Percentiles rank a stretch among this genome's conserved stretches.
phyloP scores from a whole-genome alignment of 768 basidiomycete genomes.

The Termitomyces sp. region DNA sequence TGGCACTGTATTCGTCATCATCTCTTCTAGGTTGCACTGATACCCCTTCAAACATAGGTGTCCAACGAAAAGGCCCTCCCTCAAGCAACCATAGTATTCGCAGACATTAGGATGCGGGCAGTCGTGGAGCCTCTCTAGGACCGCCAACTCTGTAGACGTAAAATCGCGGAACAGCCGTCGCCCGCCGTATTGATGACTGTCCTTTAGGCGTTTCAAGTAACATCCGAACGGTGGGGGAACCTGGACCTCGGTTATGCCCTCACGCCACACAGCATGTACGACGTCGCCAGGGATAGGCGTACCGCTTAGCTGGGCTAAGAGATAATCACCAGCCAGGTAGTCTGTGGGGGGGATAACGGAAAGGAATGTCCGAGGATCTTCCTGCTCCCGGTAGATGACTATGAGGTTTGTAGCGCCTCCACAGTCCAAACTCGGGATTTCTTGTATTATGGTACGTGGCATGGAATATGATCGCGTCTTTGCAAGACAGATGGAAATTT shows the following conservation, averaged over 20 bases:
- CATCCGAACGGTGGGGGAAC: slow-evolving; percentile 3
- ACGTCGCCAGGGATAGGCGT: slow-evolving; percentile 4
- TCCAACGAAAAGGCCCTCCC: slow-evolving; percentile 7
- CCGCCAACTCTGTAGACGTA: slow-evolving; percentile 5
- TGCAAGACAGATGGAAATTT: background rate
- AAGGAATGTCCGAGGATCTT: slow-evolving; percentile 1
- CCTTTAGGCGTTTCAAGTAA: slow-evolving; percentile 4
- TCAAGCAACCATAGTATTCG: slow-evolving; percentile 7
- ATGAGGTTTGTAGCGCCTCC: slow-evolving; percentile 5
- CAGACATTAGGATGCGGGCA: slow-evolving; percentile 1
- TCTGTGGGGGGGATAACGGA: slow-evolving; percentile 2
- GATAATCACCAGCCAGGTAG: slow-evolving; percentile 2
- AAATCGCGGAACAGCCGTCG: slow-evolving; percentile 6
- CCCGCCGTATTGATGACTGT: slow-evolving; percentile 4
- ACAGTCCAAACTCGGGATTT: slow-evolving; percentile 5
- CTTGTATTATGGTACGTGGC: slow-evolving; percentile 2
- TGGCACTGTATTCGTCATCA: slow-evolving; percentile 4
- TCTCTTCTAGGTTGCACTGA: slow-evolving; percentile 7
- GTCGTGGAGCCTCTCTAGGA: slow-evolving; percentile 3
- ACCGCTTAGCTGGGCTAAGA: slow-evolving; percentile 1
- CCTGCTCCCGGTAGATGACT: slow-evolving; percentile 6
- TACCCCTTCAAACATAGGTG: slow-evolving; percentile 8
- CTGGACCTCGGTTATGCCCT: slow-evolving; percentile 4
- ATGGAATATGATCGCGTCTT: background rate
- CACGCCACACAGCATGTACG: slow-evolving; percentile 6